Percentiles rank a stretch among this genome's conserved stretches.
Evolutionary conservation across 2,329 filamentous ascomycete genomes (phyloP).

Genomic region (Didymella pomorum): DNA sequence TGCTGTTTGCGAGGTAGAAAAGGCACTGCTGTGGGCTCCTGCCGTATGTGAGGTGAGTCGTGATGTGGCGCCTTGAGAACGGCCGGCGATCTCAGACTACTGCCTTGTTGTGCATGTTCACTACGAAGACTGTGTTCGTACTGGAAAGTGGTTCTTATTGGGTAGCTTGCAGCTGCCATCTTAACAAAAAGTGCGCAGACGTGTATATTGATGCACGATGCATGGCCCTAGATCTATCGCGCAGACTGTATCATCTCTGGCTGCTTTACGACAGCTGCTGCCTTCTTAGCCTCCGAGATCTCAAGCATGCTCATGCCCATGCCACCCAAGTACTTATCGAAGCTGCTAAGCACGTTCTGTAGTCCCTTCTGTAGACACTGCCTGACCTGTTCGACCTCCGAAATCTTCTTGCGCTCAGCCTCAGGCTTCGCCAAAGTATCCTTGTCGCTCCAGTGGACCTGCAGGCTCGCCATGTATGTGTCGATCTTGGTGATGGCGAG

Average conservation of each 20-base stretch:
- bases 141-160: too few relatives aligned
- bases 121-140: not conserved
- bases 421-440: conserved; percentile 59
- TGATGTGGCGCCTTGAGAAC: too few relatives aligned
- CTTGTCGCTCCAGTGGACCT: conserved; percentile 82
- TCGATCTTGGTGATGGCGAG: conserved; percentile 73
- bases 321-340: conserved; percentile 76
- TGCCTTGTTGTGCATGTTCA: too few relatives aligned
- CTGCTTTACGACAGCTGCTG: conserved; percentile 24
- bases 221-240: not conserved
- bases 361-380: conserved; percentile 71
- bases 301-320: conserved; percentile 75
- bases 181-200: not conserved
- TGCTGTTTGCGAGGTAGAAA: too few relatives aligned
- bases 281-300: conserved; percentile 66
- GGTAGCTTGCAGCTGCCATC: not conserved
- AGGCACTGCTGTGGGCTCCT: too few relatives aligned
- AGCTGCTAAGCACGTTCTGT: conserved; percentile 70
- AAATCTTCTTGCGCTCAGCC: conserved; percentile 53
- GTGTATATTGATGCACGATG: not conserved
- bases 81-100: too few relatives aligned
- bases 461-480: conserved; percentile 65
- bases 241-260: conserved; percentile 36
- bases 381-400: conserved; percentile 76
- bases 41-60: too few relatives aligned